Conservation (phyloP, 1,284 basidiomycete genomes). For the Microbotryum saponariae region DNA sequence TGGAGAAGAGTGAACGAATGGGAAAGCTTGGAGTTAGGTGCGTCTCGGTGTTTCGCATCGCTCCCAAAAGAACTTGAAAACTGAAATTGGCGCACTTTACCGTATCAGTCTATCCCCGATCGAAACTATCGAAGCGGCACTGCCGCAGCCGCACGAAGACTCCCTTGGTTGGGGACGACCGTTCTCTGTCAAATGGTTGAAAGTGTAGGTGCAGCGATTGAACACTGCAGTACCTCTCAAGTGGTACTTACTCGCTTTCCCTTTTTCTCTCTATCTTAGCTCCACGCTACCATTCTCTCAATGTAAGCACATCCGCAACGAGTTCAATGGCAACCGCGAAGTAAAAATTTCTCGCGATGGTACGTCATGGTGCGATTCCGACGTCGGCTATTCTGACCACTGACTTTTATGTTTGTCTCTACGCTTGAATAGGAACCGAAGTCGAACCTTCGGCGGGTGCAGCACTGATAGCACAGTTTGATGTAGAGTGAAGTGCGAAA, state of each 20-base stretch:
- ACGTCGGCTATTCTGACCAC: no score
- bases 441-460: conserved; percentile 34
- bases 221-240: neutral
- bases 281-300: neutral
- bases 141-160: neutral
- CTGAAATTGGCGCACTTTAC: no score
- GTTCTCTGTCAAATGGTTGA: conserved; percentile 80
- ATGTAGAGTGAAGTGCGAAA: no score
- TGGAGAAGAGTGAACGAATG: conserved; percentile 20
- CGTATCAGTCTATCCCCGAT: no score
- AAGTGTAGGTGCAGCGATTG: conserved; percentile 29
- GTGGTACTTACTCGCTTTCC: neutral
- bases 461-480: conserved; percentile 6
- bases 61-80: no score
- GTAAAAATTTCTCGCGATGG: conserved; percentile 38
- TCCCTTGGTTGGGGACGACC: conserved; percentile 55
- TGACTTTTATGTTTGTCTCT: neutral
- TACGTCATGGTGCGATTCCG: neutral
- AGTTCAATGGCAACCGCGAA: conserved; percentile 36
- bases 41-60: no score
- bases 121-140: no score
- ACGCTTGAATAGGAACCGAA: conserved; percentile 25
- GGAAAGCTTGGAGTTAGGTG: conserved; percentile 12
- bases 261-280: neutral
- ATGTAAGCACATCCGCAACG: conserved; percentile 30